Conservation (phyloP, 1,284 basidiomycete species). For the Pterula multifida region DNA sequence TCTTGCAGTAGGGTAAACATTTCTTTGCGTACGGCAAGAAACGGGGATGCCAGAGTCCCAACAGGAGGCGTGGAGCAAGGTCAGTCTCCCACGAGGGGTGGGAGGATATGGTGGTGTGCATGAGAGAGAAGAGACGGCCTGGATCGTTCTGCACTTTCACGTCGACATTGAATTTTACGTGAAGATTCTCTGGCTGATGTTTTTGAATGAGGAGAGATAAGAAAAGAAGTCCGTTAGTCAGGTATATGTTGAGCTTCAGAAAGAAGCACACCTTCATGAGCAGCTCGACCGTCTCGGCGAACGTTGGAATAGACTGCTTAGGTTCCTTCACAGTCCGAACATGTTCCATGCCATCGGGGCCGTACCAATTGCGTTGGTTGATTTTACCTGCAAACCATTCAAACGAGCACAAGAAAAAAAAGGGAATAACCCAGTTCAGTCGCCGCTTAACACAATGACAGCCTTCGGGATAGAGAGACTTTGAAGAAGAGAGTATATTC, state of each 20-base stretch:
- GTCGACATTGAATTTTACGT: conserved; percentile 86
- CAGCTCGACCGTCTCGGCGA: conserved; percentile 70
- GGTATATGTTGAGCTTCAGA: conserved; percentile 6
- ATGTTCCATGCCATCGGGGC: conserved; percentile 68
- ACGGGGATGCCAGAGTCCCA: conserved; percentile 89
- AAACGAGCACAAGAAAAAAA: conserved; percentile 8
- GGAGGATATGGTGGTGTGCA: conserved; percentile 63
- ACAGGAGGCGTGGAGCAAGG: conserved; percentile 83
- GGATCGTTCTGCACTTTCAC: conserved; percentile 93
- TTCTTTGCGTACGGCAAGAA: conserved; percentile 73
- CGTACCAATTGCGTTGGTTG: conserved; percentile 60
- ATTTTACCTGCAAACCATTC: conserved; percentile 43
- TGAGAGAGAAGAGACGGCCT: conserved; percentile 73
- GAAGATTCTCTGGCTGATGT: conserved; percentile 77
- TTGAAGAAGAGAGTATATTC: conserved; percentile 7
- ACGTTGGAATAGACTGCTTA: conserved; percentile 79
- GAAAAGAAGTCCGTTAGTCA: conserved; percentile 4
- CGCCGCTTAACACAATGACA: not conserved
- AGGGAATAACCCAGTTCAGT: conserved; percentile 2
- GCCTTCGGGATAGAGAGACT: conserved; percentile 12
- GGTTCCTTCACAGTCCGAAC: conserved; percentile 77
- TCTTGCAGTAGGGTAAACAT: conserved; percentile 71
- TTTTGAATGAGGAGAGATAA: conserved; percentile 1
- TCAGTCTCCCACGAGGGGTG: conserved; percentile 68
- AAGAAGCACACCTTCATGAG: conserved; percentile 56